Conservation (phyloP, 2,329 filamentous ascomycete genomes). For the Sporothrix brunneoviolacea region DNA sequence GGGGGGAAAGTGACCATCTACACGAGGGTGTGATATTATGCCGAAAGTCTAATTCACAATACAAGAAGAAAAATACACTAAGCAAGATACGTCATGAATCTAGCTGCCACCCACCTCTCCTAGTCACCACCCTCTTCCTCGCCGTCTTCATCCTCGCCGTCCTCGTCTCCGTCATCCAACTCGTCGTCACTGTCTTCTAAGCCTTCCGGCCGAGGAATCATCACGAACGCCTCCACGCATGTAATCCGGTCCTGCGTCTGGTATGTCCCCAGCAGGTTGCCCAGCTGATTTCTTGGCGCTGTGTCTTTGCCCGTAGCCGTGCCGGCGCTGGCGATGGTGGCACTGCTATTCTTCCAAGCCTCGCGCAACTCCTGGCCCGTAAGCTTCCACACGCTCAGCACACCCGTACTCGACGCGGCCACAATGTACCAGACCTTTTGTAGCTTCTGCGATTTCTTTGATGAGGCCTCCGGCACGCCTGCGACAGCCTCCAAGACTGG, state of each 20-base stretch:
- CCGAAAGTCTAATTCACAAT: too few species aligned
- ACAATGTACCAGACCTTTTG: constrained; percentile 47
- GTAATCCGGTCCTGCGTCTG: constrained; percentile 86
- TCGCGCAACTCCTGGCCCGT: constrained; percentile 32
- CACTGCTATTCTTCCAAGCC: constrained; percentile 7
- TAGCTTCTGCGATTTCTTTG: too few species aligned
- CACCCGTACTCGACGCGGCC: constrained; percentile 78
- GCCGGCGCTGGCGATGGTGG: constrained; percentile 11
- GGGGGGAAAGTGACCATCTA: too few species aligned
- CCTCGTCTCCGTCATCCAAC: constrained; percentile 30
- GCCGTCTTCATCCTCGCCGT: constrained; percentile 35
- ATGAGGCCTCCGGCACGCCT: too few species aligned
- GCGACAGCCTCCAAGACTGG: constrained; percentile 30
- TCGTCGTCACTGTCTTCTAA: constrained; percentile 46
- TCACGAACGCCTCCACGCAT: constrained; percentile 77
- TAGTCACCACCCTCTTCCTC: too few species aligned
- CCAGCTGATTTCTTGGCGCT: constrained; percentile 40
- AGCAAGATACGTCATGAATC: not conserved
- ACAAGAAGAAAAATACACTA: not conserved
- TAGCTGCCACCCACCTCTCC: too few species aligned
- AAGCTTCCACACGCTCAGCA: constrained; percentile 70
- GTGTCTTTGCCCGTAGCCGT: constrained; percentile 24
- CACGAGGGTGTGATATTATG: too few species aligned
- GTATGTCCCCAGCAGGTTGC: constrained; percentile 66
- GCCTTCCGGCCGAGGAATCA: constrained; percentile 62